Percentiles rank a stretch among this genome's conserved stretches.
phyloP scores from a whole-genome alignment of 2,329 filamentous ascomycete genomes.

The Penicillium sp. region DNA sequence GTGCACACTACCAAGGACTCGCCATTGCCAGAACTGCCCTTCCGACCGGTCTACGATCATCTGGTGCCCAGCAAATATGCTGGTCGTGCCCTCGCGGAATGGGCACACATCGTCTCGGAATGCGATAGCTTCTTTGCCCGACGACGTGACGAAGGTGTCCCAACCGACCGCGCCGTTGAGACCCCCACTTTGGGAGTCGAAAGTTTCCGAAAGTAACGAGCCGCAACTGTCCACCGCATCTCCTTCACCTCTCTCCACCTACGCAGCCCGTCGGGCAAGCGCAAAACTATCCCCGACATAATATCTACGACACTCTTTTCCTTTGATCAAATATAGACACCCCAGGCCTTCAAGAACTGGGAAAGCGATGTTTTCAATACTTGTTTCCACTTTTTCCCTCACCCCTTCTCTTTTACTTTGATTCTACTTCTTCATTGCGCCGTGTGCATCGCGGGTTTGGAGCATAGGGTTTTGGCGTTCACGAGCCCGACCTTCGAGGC shows the following conservation, averaged over 20 bases:
- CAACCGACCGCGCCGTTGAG: slow-evolving; percentile 58
- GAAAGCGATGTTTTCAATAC: slow-evolving; percentile 12
- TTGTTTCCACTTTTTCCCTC: neutral
- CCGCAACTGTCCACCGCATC: neutral
- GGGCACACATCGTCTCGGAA: slow-evolving; percentile 62
- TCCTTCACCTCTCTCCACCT: neutral
- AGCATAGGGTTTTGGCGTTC: slow-evolving; percentile 27
- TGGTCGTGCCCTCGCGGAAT: slow-evolving; percentile 65
- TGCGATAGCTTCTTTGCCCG: slow-evolving; percentile 65
- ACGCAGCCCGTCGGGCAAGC: neutral
- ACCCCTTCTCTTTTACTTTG: slow-evolving; percentile 3
- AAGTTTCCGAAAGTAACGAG: slow-evolving; percentile 52
- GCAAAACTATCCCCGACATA: neutral
- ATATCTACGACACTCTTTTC: neutral
- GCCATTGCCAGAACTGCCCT: slow-evolving; percentile 16
- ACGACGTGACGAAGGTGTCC: slow-evolving; percentile 62
- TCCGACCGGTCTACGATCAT: slow-evolving; percentile 29
- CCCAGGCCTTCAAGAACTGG: slow-evolving; percentile 1
- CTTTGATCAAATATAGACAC: slow-evolving; percentile 16
- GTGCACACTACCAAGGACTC: slow-evolving; percentile 19
- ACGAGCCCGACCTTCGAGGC: slow-evolving; percentile 6
- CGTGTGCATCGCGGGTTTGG: slow-evolving; percentile 22
- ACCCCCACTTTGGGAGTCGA: slow-evolving; percentile 64
- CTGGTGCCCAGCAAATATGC: slow-evolving; percentile 56
- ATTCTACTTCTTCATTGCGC: slow-evolving; percentile 15